Percentiles rank a stretch among this genome's conserved stretches.
phyloP scores from a whole-genome alignment of 768 basidiomycete species.

The Auriscalpium orientale region DNA sequence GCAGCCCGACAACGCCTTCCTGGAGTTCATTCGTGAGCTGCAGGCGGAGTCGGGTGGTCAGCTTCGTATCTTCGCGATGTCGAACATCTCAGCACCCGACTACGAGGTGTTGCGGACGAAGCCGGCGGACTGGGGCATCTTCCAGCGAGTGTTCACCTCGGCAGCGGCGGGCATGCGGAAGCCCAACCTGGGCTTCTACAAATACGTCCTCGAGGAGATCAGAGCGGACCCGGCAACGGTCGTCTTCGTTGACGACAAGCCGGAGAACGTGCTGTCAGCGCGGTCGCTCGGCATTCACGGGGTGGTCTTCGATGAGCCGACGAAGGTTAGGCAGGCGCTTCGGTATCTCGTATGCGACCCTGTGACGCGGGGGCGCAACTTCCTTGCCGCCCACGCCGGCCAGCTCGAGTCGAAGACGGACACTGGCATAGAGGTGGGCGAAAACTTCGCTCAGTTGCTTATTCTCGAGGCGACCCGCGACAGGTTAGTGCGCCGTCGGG shows the following conservation, averaged over 20 bases:
- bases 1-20: conserved; percentile 35
- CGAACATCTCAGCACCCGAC: conserved; percentile 50
- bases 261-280: conserved; percentile 51
- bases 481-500: conserved; percentile 22
- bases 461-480: conserved; percentile 46
- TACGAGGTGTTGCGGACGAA: conserved; percentile 39
- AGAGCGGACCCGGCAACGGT: conserved; percentile 37
- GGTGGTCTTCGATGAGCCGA: conserved; percentile 39
- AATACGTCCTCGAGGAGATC: conserved; percentile 37
- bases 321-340: conserved; percentile 36
- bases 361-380: conserved; percentile 32
- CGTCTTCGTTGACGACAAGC: conserved; percentile 55
- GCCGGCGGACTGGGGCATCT: conserved; percentile 40
- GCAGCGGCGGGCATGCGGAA: conserved; percentile 46
- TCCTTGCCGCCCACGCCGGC: conserved; percentile 33
- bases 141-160: conserved; percentile 46
- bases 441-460: conserved; percentile 55
- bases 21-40: conserved; percentile 39
- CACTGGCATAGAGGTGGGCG: conserved; percentile 30
- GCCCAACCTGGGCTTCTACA: conserved; percentile 47
- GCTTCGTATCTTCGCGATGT: conserved; percentile 46
- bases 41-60: conserved; percentile 28
- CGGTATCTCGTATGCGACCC: conserved; percentile 44
- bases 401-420: conserved; percentile 38
- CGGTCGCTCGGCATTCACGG: conserved; percentile 50